Percentiles rank a stretch among this genome's conserved stretches.
Conservation (phyloP, 306 rosid species). For the Carpinus fangiana region DNA sequence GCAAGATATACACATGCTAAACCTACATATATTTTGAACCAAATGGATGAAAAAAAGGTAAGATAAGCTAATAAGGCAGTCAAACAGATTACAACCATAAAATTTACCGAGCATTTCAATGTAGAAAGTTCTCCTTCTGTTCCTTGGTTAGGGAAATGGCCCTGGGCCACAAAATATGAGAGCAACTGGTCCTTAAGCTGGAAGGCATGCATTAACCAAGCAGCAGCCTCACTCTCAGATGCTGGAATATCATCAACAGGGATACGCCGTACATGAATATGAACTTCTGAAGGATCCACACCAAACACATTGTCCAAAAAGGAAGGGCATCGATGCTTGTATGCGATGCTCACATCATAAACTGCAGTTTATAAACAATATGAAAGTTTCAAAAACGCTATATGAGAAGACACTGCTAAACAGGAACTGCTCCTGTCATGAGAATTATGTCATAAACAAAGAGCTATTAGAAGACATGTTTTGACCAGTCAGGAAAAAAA, state of each 20-base stretch:
- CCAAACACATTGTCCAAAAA: slow-evolving; percentile 93
- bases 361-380: slow-evolving; percentile 51
- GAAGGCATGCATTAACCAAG: slow-evolving; percentile 73
- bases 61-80: slow-evolving; percentile 60
- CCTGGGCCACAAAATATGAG: slow-evolving; percentile 52
- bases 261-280: slow-evolving; percentile 72
- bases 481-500: not conserved
- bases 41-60: slow-evolving; percentile 61
- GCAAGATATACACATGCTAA: slow-evolving; percentile 83
- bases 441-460: not conserved
- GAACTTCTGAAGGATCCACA: slow-evolving; percentile 91
- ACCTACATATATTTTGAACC: slow-evolving; percentile 72
- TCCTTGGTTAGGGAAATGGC: slow-evolving; percentile 63
- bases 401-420: not conserved
- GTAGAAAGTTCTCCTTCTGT: slow-evolving; percentile 56
- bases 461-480: not conserved
- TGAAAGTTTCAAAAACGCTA: slow-evolving; percentile 13
- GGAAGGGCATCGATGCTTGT: slow-evolving; percentile 78
- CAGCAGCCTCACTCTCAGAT: slow-evolving; percentile 54
- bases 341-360: slow-evolving; percentile 77
- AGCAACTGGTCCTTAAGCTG: slow-evolving; percentile 55
- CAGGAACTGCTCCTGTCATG: not conserved
- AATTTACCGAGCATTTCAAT: slow-evolving; percentile 52
- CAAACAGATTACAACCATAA: slow-evolving; percentile 40
- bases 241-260: slow-evolving; percentile 57